Conservation (phyloP, 148 eudicot species). For the Silene uniflora region DNA sequence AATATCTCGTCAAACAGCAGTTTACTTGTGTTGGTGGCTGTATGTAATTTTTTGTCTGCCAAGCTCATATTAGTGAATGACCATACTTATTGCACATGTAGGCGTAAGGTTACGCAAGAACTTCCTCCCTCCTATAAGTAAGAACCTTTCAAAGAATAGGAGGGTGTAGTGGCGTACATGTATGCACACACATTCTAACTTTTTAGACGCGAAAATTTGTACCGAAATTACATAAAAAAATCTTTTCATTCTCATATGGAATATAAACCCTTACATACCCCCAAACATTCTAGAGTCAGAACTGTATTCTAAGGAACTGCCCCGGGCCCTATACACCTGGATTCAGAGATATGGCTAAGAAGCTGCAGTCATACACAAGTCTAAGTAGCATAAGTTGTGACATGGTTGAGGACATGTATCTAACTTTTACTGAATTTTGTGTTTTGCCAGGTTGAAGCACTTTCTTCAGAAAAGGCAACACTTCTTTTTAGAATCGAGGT, state of each 20-base stretch:
- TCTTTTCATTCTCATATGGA: too few relatives aligned
- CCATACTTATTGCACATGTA: too few relatives aligned
- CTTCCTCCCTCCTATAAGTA: too few relatives aligned
- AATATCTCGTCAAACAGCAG: neutral
- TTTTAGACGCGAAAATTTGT: too few relatives aligned
- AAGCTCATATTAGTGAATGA: too few relatives aligned
- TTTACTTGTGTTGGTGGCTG: neutral
- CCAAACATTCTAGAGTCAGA: neutral
- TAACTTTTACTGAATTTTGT: neutral
- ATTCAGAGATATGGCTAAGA: too few relatives aligned
- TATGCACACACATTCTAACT: too few relatives aligned
- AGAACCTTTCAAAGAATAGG: too few relatives aligned
- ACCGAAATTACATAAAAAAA: too few relatives aligned
- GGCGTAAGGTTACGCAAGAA: too few relatives aligned
- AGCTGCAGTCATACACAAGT: neutral
- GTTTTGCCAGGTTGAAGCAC: slow-evolving; percentile 67
- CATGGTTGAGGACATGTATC: too few relatives aligned
- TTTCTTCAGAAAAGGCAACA: slow-evolving; percentile 91
- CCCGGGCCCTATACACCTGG: neutral
- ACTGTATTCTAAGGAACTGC: neutral
- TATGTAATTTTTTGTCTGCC: neutral
- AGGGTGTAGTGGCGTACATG: too few relatives aligned
- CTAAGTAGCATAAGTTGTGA: neutral
- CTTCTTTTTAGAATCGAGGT: slow-evolving; percentile 83
- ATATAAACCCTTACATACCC: neutral